Conservation (phyloP, 2,329 filamentous ascomycete genomes). For the Pseudocercospora crystallina region DNA sequence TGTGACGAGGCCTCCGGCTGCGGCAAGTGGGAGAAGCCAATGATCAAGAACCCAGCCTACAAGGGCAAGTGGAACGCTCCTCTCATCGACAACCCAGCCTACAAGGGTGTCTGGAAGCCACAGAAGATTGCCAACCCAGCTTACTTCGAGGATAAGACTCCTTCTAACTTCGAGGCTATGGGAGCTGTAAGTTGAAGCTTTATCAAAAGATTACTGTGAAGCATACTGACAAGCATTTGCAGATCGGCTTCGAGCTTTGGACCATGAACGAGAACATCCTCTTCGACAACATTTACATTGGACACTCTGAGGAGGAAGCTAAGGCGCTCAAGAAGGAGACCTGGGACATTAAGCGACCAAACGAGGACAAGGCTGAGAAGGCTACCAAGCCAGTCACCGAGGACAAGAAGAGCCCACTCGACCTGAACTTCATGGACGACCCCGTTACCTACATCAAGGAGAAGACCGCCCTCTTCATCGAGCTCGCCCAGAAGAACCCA, state of each 20-base stretch:
- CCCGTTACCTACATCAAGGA: slow-evolving; percentile 83
- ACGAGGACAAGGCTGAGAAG: slow-evolving; percentile 81
- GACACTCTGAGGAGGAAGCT: slow-evolving; percentile 91
- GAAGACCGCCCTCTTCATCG: slow-evolving; percentile 90
- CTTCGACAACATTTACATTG: slow-evolving; percentile 99
- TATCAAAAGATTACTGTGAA: no score
- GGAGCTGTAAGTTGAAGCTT: slow-evolving; percentile 92
- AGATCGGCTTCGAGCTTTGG: slow-evolving; percentile 99
- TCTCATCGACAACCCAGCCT: slow-evolving; percentile 92
- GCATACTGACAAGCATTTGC: slow-evolving; percentile 21
- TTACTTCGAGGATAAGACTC: slow-evolving; percentile 96
- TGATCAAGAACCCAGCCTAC: slow-evolving; percentile 93
- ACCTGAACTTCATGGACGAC: slow-evolving; percentile 87
- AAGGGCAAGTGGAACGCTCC: slow-evolving; percentile 98
- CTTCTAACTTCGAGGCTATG: slow-evolving; percentile 96
- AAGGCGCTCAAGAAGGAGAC: slow-evolving; percentile 85
- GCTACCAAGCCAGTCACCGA: slow-evolving; percentile 68
- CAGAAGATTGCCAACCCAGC: slow-evolving; percentile 95
- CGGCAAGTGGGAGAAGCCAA: slow-evolving; percentile 85
- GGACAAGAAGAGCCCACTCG: slow-evolving; percentile 67
- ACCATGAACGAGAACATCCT: slow-evolving; percentile 99
- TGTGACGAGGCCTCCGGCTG: slow-evolving; percentile 91
- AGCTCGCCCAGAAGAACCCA: slow-evolving; percentile 78
- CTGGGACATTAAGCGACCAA: slow-evolving; percentile 81
- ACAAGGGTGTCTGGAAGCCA: slow-evolving; percentile 94